Base-by-base conservation (phyloP, 2,329 filamentous ascomycete genomes). In the Aspergillus bombycis region DNA sequence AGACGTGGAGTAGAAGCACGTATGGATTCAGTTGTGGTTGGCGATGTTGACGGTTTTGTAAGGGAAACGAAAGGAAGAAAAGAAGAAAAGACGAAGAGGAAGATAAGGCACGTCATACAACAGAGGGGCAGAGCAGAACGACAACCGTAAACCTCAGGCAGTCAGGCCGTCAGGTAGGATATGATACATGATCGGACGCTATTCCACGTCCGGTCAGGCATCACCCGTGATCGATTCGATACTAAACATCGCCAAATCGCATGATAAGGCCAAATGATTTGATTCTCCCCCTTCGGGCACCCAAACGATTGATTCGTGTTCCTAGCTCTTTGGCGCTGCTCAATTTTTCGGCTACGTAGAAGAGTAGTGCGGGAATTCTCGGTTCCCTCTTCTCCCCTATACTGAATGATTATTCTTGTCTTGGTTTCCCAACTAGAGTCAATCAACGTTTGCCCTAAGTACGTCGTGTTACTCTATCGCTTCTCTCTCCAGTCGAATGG, bases 61-160 rank as follows among this genome's bases (percentile, higher is more conserved):
- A 41, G 38, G 38, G 38, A 41, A 41, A n/a, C 16, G 5, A n/a
- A 10, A 41, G 9, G 1, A 19, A 19, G 16, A 41, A 41, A 5
- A 3, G 34, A 36, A 14, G 34, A 41, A 61, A 36, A 14, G 34
- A 41, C 58, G 30, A 64, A 45, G 38, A n/a, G n/a, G n/a, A 30
- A 57, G 21, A 63, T 34, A 53, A 32, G 50, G 14, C 26, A 54
- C 52, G 52, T 54, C 52, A 54, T 54, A 54, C 28, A 54, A 36
- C 52, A n/a, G 52, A 54, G 52, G 52, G 52, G 52, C 52, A 54
- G 19, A 28, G n/a, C n/a, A n/a, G n/a, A n/a, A n/a, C n/a, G n/a
- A 50, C 23, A 16, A 28, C 16, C n/a, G 2, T 3, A 7, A 19
- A 19, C 52, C 32, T 55, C 36, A 55, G 52, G 52, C 52, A 38